A percentile compares a stretch with the other conserved stretches of the same genome.
Evolutionary conservation across 352 stramenopile genomes (phyloP).

Genomic region (Phytophthora agathidicida): DNA sequence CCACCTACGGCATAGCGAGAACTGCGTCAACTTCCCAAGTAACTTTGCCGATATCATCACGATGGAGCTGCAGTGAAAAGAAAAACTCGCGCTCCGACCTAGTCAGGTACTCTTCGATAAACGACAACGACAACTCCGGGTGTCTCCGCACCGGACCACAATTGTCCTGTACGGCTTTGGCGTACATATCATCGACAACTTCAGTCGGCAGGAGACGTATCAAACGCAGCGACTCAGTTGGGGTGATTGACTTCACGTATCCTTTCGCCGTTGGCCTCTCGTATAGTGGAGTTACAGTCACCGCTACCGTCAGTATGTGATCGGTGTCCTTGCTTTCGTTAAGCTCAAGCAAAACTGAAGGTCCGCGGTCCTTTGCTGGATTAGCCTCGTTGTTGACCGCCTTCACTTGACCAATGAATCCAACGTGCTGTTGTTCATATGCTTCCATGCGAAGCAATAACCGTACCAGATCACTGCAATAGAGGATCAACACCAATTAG

Average conservation of each 20-base stretch:
- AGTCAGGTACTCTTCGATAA: slow-evolving; percentile 30
- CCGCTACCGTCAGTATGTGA: slow-evolving; percentile 24
- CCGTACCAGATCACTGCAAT: slow-evolving; percentile 25
- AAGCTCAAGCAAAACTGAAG: slow-evolving; percentile 27
- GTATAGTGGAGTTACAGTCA: slow-evolving; percentile 33
- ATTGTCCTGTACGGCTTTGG: slow-evolving; percentile 6
- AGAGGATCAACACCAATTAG: slow-evolving; percentile 3
- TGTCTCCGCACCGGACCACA: neutral
- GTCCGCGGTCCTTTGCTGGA: neutral
- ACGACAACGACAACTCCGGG: slow-evolving; percentile 22
- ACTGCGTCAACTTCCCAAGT: slow-evolving; percentile 44
- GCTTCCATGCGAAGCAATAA: slow-evolving; percentile 25
- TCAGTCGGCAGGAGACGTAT: slow-evolving; percentile 32
- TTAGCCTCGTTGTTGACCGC: slow-evolving; percentile 6
- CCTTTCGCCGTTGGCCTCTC: slow-evolving; percentile 23
- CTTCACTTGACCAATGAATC: slow-evolving; percentile 29
- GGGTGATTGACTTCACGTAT: slow-evolving; percentile 14
- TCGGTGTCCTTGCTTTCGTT: slow-evolving; percentile 21
- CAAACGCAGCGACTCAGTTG: slow-evolving; percentile 27
- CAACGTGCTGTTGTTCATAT: slow-evolving; percentile 36
- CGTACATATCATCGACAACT: slow-evolving; percentile 32
- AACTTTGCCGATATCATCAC: slow-evolving; percentile 19
- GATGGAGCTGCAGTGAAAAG: slow-evolving; percentile 45
- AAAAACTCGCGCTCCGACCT: slow-evolving; percentile 21
- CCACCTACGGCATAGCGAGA: slow-evolving; percentile 9